Percentiles rank a stretch among this genome's conserved stretches.
Conservation (phyloP, 345 rosid genomes). For the Isatis tinctoria region DNA sequence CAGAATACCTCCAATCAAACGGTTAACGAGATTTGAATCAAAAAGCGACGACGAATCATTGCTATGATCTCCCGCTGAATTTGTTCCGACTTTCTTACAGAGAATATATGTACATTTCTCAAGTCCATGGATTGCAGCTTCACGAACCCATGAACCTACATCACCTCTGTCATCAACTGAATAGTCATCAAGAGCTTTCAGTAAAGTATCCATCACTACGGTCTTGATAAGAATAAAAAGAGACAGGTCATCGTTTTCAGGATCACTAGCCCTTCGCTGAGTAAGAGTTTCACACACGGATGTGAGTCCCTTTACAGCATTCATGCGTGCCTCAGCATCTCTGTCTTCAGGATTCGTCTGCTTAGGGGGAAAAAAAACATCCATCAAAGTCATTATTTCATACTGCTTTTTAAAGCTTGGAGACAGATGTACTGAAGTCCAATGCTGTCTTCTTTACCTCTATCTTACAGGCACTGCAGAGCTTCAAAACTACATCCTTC, state of each 20-base stretch:
- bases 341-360: slow-evolving; percentile 88
- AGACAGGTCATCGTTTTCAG: slow-evolving; percentile 41
- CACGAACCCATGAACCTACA: slow-evolving; percentile 99
- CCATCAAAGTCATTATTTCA: slow-evolving; percentile 15
- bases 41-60: slow-evolving; percentile 35
- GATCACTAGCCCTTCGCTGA: slow-evolving; percentile 31
- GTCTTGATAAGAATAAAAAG: slow-evolving; percentile 61
- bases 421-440: not conserved
- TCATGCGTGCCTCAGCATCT: slow-evolving; percentile 94
- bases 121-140: slow-evolving; percentile 92
- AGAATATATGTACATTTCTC: slow-evolving; percentile 79
- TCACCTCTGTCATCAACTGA: slow-evolving; percentile 95
- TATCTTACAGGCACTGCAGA: slow-evolving; percentile 62
- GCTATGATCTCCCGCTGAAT: slow-evolving; percentile 29
- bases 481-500: slow-evolving; percentile 68
- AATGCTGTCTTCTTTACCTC: slow-evolving; percentile 54
- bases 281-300: slow-evolving; percentile 80
- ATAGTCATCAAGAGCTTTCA: slow-evolving; percentile 87
- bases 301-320: slow-evolving; percentile 86
- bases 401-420: not conserved
- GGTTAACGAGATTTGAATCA: slow-evolving; percentile 62
- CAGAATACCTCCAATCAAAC: slow-evolving; percentile 51
- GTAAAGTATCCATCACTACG: slow-evolving; percentile 74
- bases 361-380: slow-evolving; percentile 16
- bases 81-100: slow-evolving; percentile 36